Conservation (phyloP, 1,284 basidiomycete species). For the Fomitopsis betulina region DNA sequence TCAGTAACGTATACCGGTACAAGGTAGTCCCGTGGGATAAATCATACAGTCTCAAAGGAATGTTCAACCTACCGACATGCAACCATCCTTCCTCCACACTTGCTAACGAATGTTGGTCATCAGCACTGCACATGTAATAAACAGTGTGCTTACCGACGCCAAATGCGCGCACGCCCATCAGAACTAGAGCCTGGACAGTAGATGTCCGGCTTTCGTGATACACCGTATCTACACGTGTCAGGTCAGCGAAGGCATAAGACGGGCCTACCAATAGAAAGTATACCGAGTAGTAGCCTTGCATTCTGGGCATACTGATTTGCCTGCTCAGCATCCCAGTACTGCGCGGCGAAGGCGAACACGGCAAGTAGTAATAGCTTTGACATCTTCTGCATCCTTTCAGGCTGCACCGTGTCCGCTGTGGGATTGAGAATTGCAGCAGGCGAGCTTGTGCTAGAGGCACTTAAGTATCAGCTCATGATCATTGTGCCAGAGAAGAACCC, state of each 20-base stretch:
- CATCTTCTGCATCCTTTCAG: constrained; percentile 50
- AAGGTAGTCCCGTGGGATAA: not conserved
- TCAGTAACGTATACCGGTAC: not conserved
- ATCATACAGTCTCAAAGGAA: not conserved
- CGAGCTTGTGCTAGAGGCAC: not conserved
- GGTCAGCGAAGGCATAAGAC: not conserved
- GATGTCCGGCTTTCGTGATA: constrained; percentile 64
- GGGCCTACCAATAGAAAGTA: constrained; percentile 10
- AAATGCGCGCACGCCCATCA: constrained; percentile 78
- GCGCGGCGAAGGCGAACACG: constrained; percentile 75
- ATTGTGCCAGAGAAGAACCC: not conserved
- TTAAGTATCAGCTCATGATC: not conserved
- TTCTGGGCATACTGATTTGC: constrained; percentile 54
- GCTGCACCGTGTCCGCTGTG: not conserved
- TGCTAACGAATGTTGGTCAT: constrained; percentile 27
- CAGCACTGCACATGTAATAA: not conserved
- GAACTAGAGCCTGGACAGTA: constrained; percentile 70
- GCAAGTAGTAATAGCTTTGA: constrained; percentile 71
- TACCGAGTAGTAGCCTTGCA: constrained; percentile 66
- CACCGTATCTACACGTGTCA: constrained; percentile 43
- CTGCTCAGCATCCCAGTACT: constrained; percentile 49
- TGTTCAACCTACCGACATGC: constrained; percentile 53
- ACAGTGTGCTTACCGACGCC: constrained; percentile 51
- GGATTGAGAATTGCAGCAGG: not conserved
- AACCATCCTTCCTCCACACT: constrained; percentile 81